phyloP scores from a whole-genome alignment of 1,284 basidiomycete genomes.

The Termitomyces sp. region DNA sequence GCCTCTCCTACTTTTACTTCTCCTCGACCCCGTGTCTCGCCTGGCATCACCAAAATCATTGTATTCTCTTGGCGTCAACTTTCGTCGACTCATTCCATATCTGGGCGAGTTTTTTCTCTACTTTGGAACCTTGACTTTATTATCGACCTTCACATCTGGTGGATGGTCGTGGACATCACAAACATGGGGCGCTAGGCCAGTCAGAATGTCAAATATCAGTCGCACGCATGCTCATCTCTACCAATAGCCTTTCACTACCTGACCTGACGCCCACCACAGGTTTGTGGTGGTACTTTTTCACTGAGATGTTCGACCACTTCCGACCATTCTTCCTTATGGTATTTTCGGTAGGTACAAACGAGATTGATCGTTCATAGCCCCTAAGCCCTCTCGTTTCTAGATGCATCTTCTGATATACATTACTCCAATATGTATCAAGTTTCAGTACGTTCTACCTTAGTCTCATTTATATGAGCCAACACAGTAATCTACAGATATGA shows the following conservation, averaged over 20 bases:
- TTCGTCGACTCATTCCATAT: slow-evolving; percentile 35
- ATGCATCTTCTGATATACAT: slow-evolving; percentile 85
- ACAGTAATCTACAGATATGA: slow-evolving; percentile 57
- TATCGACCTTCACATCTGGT: slow-evolving; percentile 52
- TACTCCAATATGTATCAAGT: slow-evolving; percentile 82
- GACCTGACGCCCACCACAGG: slow-evolving; percentile 93
- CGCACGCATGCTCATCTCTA: not conserved
- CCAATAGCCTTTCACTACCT: slow-evolving; percentile 59
- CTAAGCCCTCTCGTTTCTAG: slow-evolving; percentile 32
- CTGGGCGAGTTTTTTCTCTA: slow-evolving; percentile 50
- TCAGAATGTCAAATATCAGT: slow-evolving; percentile 11
- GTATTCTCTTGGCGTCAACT: slow-evolving; percentile 22
- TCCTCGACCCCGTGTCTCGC: slow-evolving; percentile 54
- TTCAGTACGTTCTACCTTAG: slow-evolving; percentile 51
- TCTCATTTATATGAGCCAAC: not conserved
- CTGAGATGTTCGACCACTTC: slow-evolving; percentile 99
- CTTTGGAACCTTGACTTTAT: slow-evolving; percentile 40
- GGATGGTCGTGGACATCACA: slow-evolving; percentile 63
- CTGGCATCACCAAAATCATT: slow-evolving; percentile 57
- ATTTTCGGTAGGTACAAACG: slow-evolving; percentile 72
- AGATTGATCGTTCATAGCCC: not conserved
- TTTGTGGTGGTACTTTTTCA: slow-evolving; percentile 99
- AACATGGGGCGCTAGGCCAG: slow-evolving; percentile 84
- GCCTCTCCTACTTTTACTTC: slow-evolving; percentile 63
- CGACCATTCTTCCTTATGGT: slow-evolving; percentile 92